Percentiles rank a stretch among this genome's conserved stretches.
phyloP scores from a whole-genome alignment of 1,139 yeast genomes.

The Arxiozyma bovina region DNA sequence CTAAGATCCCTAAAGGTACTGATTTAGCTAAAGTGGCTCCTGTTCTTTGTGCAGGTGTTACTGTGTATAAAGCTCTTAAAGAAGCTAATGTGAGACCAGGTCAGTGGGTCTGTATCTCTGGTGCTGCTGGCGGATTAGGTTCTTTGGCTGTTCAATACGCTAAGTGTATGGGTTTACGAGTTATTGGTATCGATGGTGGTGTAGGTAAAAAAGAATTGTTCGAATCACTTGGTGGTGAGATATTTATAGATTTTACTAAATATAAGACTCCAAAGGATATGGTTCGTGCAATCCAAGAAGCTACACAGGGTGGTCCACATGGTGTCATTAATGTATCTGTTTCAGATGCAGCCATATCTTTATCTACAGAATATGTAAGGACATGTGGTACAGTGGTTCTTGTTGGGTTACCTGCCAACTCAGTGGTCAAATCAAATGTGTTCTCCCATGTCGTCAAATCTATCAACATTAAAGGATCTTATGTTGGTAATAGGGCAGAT shows the following conservation, averaged over 20 bases:
- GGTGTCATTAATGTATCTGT: conserved; percentile 69
- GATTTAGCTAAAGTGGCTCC: conserved; percentile 65
- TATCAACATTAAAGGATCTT: conserved; percentile 58
- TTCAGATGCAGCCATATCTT: conserved; percentile 56
- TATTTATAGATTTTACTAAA: conserved; percentile 53
- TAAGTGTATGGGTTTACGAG: conserved; percentile 62
- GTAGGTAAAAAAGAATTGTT: conserved; percentile 52
- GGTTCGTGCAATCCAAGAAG: conserved; percentile 45
- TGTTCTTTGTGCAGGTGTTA: conserved; percentile 72
- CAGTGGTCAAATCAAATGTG: conserved; percentile 54
- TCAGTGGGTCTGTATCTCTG: conserved; percentile 69
- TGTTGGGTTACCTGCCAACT: conserved; percentile 69
- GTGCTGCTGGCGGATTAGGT: conserved; percentile 77
- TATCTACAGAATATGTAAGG: conserved; percentile 58
- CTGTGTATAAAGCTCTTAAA: conserved; percentile 70
- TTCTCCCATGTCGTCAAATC: conserved; percentile 60
- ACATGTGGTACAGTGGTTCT: conserved; percentile 62
- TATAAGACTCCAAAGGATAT: conserved; percentile 40
- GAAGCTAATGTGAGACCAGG: conserved; percentile 58
- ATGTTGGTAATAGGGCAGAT: conserved; percentile 76
- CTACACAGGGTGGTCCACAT: conserved; percentile 66
- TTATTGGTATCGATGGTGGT: conserved; percentile 70
- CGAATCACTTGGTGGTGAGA: conserved; percentile 57
- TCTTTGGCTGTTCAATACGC: conserved; percentile 70
- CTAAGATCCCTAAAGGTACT: conserved; percentile 55